Percentiles rank a stretch among this genome's conserved stretches.
phyloP scores from a whole-genome alignment of 371 early-diverging fungal species.

The Rhizomucor miehei region DNA sequence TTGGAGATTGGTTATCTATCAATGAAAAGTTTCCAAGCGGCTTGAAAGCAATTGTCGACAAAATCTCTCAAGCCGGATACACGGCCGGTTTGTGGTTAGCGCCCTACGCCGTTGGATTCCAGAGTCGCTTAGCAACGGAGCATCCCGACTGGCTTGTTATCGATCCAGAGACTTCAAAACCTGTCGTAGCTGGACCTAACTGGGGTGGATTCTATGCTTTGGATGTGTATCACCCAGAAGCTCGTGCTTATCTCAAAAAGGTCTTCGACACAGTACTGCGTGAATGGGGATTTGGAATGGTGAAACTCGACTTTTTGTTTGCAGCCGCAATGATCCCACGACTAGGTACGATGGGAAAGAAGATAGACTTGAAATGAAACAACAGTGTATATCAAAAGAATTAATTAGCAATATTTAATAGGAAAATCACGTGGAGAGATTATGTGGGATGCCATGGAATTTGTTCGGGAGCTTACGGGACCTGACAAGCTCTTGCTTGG shows the following conservation, averaged over 20 bases:
- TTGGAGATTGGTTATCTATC: conserved; percentile 60
- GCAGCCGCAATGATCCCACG: conserved; percentile 59
- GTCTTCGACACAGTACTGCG: conserved; percentile 49
- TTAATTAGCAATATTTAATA: no score
- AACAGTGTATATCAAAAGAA: no score
- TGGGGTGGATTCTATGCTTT: conserved; percentile 56
- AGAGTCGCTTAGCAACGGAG: conserved; percentile 42
- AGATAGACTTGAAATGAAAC: not conserved
- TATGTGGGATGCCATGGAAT: conserved; percentile 61
- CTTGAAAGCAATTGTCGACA: conserved; percentile 38
- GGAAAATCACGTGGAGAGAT: conserved; percentile 49
- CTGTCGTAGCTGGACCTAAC: conserved; percentile 42
- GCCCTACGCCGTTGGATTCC: conserved; percentile 51
- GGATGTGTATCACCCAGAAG: conserved; percentile 50
- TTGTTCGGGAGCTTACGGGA: conserved; percentile 49
- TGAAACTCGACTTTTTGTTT: conserved; percentile 61
- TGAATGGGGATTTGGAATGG: conserved; percentile 58
- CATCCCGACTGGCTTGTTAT: conserved; percentile 56
- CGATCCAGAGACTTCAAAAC: conserved; percentile 29
- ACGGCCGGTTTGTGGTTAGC: conserved; percentile 62
- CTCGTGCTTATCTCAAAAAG: conserved; percentile 42
- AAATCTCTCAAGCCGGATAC: conserved; percentile 42
- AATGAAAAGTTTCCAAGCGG: conserved; percentile 52
- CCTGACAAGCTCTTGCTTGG: conserved; percentile 52
- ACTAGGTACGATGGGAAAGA: conserved; percentile 17